Percentiles rank a stretch among this genome's conserved stretches.
Evolutionary conservation across 139 green algal genomes (phyloP).

Genomic region (Coccomyxa sp.): DNA sequence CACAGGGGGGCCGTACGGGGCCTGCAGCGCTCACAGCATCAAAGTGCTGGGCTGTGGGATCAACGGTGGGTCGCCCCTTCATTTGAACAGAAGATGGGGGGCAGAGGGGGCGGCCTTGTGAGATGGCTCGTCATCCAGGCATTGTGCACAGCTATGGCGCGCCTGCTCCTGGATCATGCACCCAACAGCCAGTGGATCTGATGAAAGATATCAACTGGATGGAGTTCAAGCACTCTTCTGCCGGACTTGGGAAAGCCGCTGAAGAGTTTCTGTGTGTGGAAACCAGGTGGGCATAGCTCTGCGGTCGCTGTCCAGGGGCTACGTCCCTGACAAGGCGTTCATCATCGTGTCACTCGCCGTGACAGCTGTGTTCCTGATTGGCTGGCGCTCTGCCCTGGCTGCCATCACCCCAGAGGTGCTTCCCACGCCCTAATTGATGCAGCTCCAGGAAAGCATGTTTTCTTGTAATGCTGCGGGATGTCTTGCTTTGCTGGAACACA

Average conservation of each 20-base stretch:
- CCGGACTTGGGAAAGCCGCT: no score
- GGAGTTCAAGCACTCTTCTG: no score
- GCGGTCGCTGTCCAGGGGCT: slow-evolving; percentile 47
- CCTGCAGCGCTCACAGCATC: slow-evolving; percentile 52
- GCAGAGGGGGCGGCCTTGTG: no score
- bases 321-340: slow-evolving; percentile 65
- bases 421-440: neutral
- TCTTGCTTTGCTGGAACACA: neutral
- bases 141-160: no score
- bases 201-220: no score
- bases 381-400: slow-evolving; percentile 58
- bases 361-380: slow-evolving; percentile 63
- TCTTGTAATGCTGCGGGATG: neutral
- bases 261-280: no score
- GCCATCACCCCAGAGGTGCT: slow-evolving; percentile 30
- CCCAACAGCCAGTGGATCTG: no score
- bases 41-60: slow-evolving; percentile 62
- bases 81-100: neutral
- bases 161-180: no score
- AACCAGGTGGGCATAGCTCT: slow-evolving; percentile 45
- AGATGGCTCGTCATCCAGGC: no score
- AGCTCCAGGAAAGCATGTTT: neutral
- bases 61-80: slow-evolving; percentile 29
- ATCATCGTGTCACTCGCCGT: slow-evolving; percentile 56
- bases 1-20: slow-evolving; percentile 34